phyloP scores from a whole-genome alignment of 805 yeast genomes.

The Pichia rugopelliculosa region DNA sequence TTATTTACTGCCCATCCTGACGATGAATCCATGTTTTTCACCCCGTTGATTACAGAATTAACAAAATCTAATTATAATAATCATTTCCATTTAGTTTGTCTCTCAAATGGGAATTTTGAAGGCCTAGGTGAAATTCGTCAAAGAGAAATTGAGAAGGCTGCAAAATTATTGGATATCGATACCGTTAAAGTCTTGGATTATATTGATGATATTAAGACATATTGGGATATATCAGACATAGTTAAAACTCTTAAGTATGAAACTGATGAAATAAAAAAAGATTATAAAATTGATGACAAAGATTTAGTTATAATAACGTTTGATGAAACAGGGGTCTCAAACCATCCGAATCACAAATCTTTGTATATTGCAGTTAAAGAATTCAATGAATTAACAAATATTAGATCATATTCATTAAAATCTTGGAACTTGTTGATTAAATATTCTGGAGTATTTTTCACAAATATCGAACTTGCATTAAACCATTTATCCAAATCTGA shows the following conservation, averaged over 20 bases:
- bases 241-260: constrained; percentile 28
- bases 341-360: constrained; percentile 80
- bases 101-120: constrained; percentile 71
- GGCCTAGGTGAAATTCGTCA: constrained; percentile 62
- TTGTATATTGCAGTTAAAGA: constrained; percentile 43
- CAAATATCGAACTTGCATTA: constrained; percentile 25
- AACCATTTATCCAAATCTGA: background rate
- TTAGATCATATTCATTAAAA: constrained; percentile 23
- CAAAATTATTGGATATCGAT: constrained; percentile 42
- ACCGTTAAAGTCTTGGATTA: constrained; percentile 44
- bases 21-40: constrained; percentile 96
- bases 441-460: constrained; percentile 40
- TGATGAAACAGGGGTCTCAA: constrained; percentile 75
- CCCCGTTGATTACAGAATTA: constrained; percentile 61
- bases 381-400: constrained; percentile 21
- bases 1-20: constrained; percentile 88
- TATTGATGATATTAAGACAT: constrained; percentile 58
- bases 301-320: constrained; percentile 57
- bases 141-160: constrained; percentile 51
- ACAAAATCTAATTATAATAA: constrained; percentile 42
- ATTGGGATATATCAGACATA: constrained; percentile 52
- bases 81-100: constrained; percentile 52
- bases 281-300: constrained; percentile 13
- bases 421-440: constrained; percentile 34
- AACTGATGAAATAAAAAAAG: constrained; percentile 1